phyloP scores from a whole-genome alignment of 1,139 yeast species.

The Scheffersomyces lignicola region DNA sequence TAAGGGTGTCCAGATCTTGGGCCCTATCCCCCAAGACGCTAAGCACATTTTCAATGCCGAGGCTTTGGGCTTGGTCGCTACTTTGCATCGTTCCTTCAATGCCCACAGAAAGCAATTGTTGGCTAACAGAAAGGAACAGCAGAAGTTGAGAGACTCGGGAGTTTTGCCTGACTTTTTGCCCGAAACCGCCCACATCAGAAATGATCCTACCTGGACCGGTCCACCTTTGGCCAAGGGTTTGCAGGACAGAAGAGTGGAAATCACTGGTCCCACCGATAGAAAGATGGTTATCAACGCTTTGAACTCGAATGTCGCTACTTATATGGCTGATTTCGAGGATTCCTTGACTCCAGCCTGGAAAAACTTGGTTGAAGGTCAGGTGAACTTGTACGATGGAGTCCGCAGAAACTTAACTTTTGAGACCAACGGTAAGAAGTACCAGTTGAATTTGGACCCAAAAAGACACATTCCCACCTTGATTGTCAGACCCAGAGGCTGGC shows the following conservation, averaged over 20 bases:
- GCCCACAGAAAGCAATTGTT: constrained; percentile 60
- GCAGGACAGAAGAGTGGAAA: constrained; percentile 76
- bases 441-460: constrained; percentile 52
- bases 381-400: constrained; percentile 85
- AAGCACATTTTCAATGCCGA: constrained; percentile 65
- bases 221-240: constrained; percentile 76
- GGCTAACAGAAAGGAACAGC: constrained; percentile 59
- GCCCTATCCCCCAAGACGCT: constrained; percentile 59
- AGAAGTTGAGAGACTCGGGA: constrained; percentile 64
- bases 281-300: constrained; percentile 94
- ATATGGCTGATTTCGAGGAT: constrained; percentile 96
- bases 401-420: constrained; percentile 62
- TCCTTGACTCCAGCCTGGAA: constrained; percentile 95
- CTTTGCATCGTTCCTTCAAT: constrained; percentile 72
- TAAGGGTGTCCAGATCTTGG: constrained; percentile 66
- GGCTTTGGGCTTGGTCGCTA: constrained; percentile 71
- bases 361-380: constrained; percentile 86
- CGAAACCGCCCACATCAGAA: constrained; percentile 68
- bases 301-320: constrained; percentile 84
- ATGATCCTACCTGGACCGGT: constrained; percentile 78
- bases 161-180: constrained; percentile 71
- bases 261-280: constrained; percentile 88
- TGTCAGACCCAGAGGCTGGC: constrained; percentile 90
- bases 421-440: constrained; percentile 61
- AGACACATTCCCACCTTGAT: constrained; percentile 72